A percentile compares a stretch with the other conserved stretches of the same genome.
phyloP scores from a whole-genome alignment of 2,329 filamentous ascomycete genomes.

The Cladobotryum mycophilum region DNA sequence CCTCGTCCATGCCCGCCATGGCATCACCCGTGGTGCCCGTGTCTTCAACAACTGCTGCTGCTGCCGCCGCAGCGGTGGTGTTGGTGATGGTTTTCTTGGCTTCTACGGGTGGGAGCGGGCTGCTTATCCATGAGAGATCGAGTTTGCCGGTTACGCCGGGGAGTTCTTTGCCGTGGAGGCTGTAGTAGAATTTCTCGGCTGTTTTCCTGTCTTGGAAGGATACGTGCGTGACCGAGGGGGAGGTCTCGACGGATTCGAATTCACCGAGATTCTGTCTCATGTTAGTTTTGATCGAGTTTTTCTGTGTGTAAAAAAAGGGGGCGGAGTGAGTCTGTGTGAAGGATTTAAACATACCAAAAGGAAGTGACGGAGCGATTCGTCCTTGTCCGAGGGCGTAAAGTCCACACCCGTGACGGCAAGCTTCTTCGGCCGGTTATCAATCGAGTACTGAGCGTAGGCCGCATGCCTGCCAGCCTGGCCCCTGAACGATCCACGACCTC shows the following conservation, averaged over 20 bases:
- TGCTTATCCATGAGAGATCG: conserved; percentile 57
- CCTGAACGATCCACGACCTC: conserved; percentile 34
- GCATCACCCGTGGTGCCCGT: conserved; percentile 17
- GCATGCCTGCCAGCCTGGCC: conserved; percentile 44
- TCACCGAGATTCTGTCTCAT: conserved; percentile 51
- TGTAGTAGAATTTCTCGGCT: conserved; percentile 63
- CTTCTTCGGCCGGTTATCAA: conserved; percentile 70
- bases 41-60: neutral
- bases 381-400: conserved; percentile 54
- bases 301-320: neutral
- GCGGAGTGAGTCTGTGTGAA: neutral
- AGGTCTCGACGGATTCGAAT: conserved; percentile 51
- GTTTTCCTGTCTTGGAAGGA: conserved; percentile 63
- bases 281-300: neutral
- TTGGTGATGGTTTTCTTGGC: conserved; percentile 7
- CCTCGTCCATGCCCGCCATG: conserved; percentile 18
- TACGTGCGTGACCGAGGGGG: conserved; percentile 43
- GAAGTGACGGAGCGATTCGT: conserved; percentile 65
- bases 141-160: conserved; percentile 57
- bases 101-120: conserved; percentile 21
- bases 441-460: conserved; percentile 56
- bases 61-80: conserved; percentile 3
- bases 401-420: conserved; percentile 59
- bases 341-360: conserved; percentile 51
- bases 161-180: conserved; percentile 50